Evolutionary conservation across 1,284 basidiomycete species (phyloP), one percentile per base, ranked within the genome.

Genomic region (Ceratobasidium sp.): DNA sequence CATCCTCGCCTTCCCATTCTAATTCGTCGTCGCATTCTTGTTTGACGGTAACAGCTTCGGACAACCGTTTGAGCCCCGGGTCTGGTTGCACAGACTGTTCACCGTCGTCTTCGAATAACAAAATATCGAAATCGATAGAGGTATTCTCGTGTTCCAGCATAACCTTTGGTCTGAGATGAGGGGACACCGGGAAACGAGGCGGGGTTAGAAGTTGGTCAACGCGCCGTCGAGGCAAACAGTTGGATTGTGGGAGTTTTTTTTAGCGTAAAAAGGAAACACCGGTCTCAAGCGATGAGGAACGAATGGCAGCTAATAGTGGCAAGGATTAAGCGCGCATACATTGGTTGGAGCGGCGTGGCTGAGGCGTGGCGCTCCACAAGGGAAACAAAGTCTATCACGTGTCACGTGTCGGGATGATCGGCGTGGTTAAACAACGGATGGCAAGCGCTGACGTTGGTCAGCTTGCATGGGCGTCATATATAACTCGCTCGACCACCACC

Each of bases 401-500:
- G 60, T 49, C 49, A 68, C 46, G 49, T 67, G 64, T 40, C 64
- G 64, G 46, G 20, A 23, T 69, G 51, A 69, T 69, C 67, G 51
- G 71, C 56, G 63, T 53, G 26, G 28, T 23, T 49, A 28, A 20
- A 18, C 67, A 46, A 26, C 33, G 39, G 46, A 55, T 49, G 46
- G 39, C 49, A 68, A 64, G 55, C 51, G 56, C 61, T 26, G 53
- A 73, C 23, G 23, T 56, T 72, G 39, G 49, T 71, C 67, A 26
- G 56, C 42, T n/a, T 39, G 26, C 20, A 10, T n/a, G 9, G 46
- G 55, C 44, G 40, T 44, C 60, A 63, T 71, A 56, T 71, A 73
- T 56, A 78, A 53, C 49, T 55, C 71, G 49, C 40, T n/a, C 26
- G 44, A 33, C 70, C 53, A 67, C 49, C 53, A 60, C 26, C 12